phyloP scores from a whole-genome alignment of 2,329 filamentous ascomycete genomes.

The Graphium sp. region DNA sequence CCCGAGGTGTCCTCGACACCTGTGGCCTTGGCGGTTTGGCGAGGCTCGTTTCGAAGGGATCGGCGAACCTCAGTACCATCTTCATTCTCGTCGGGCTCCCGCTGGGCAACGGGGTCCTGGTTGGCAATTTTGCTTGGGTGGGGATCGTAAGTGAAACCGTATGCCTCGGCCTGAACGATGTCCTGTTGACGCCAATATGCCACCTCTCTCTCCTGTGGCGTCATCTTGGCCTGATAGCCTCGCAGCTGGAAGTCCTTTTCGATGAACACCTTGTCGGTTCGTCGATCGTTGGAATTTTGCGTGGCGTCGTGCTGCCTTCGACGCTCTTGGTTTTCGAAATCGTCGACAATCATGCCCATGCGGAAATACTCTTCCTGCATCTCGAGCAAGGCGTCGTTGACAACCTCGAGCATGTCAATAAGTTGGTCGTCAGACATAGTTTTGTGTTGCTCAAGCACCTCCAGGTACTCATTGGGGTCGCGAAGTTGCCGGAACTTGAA shows the following conservation, averaged over 20 bases:
- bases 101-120: conserved; percentile 40
- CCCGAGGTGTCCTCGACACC: conserved; percentile 23
- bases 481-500: conserved; percentile 33
- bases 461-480: conserved; percentile 28
- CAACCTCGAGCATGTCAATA: conserved; percentile 22
- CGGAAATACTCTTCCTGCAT: conserved; percentile 38
- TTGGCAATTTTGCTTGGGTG: conserved; percentile 38
- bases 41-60: conserved; percentile 37
- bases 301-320: conserved; percentile 25
- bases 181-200: conserved; percentile 35
- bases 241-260: conserved; percentile 26
- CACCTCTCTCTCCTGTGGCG: conserved; percentile 25
- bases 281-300: conserved; percentile 25
- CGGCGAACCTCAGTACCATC: conserved; percentile 33
- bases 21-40: conserved; percentile 40
- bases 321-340: conserved; percentile 38
- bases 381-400: conserved; percentile 26
- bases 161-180: conserved; percentile 38
- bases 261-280: conserved; percentile 1
- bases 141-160: conserved; percentile 44
- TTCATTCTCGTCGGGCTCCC: conserved; percentile 18
- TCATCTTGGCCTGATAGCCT: conserved; percentile 29
- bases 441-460: conserved; percentile 30
- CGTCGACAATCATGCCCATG: conserved; percentile 32
- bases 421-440: conserved; percentile 28